Conservation (phyloP, 192 early-diverging fungal species). For the Linnemannia zychae region DNA sequence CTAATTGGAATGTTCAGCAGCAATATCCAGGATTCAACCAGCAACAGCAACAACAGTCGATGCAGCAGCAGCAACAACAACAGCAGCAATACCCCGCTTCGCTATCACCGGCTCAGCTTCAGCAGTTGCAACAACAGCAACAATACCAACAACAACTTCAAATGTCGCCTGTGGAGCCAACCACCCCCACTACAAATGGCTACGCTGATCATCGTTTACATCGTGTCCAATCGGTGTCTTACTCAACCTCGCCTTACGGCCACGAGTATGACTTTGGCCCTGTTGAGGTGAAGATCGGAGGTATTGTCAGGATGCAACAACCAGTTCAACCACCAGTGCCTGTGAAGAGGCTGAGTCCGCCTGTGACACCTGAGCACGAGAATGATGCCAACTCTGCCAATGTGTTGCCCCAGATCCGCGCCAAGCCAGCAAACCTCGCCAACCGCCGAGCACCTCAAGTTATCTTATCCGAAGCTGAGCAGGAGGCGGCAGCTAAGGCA, state of each 20-base stretch:
- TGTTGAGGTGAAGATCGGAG: background rate
- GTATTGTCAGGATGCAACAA: background rate
- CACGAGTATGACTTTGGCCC: constrained; percentile 29
- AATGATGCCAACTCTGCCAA: constrained; percentile 18
- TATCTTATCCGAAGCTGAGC: constrained; percentile 26
- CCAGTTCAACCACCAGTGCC: background rate
- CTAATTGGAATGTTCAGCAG: constrained; percentile 4
- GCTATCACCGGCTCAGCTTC: constrained; percentile 9
- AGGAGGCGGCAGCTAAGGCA: constrained; percentile 2
- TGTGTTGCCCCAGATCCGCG: constrained; percentile 47
- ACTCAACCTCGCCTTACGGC: constrained; percentile 27
- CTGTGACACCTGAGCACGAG: background rate
- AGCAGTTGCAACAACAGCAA: constrained; percentile 19
- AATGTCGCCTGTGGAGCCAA: constrained; percentile 1
- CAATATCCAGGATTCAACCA: constrained; percentile 13
- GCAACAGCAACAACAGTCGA: constrained; percentile 26
- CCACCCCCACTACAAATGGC: constrained; percentile 6
- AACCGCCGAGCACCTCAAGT: constrained; percentile 37
- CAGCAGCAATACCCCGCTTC: constrained; percentile 14
- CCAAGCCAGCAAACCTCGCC: constrained; percentile 31
- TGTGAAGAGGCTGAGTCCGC: background rate
- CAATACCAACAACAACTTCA: constrained; percentile 16
- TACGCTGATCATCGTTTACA: constrained; percentile 12
- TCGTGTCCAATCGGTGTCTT: constrained; percentile 11
- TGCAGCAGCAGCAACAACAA: constrained; percentile 33